Base-by-base conservation (phyloP, 2,329 filamentous ascomycete genomes). In the Aureobasidium musti region DNA sequence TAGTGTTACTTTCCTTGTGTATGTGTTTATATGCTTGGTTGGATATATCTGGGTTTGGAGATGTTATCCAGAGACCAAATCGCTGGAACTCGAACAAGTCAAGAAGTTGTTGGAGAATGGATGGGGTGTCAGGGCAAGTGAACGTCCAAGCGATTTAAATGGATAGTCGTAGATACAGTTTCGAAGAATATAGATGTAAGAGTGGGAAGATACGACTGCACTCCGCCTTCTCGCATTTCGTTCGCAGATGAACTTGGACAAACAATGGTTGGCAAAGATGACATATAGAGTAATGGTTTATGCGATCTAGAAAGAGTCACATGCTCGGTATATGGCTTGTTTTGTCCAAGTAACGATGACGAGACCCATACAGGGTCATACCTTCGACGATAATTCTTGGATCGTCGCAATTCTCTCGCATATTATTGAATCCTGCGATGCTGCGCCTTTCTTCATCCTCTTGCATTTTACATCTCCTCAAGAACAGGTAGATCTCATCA, bases 11-110 rank as follows among this genome's bases (percentile, higher is more conserved):
- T 97, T 98, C 80, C 83, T 86, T 0, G 76, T 90, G n/a, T 98
- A 97, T 78, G 89, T 89, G 0, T 72, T 76, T 0, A 80, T 97
- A 1, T 97, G 92, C 74, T 77, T 80, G 1, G 73, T 78, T 1
- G 91, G 91, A 0, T 95, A 91, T 83, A 73, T 83, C 26, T 79
- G 83, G 7, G 83, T 96, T 13, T 91, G 87, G 84, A 77, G 77
- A 26, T 89, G 92, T 49, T 97, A 96, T 78, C 92, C 92, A 0
- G 92, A 97, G 80, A 96, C 91, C 67, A 89, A 86, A 66, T 91
- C 92, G 0, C 76, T 96, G 74, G 88, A 86, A 68, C 80, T 97
- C 6, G 92, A 97, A 79, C 91, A 94, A 75, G 90, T 91, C 6
- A 87, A 90, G 11, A 83, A 82, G 13, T 78, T 96, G 70, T 77